Evolutionary conservation across 2,329 filamentous ascomycete genomes (phyloP).

Genomic region (Aspergillus cejpii): DNA sequence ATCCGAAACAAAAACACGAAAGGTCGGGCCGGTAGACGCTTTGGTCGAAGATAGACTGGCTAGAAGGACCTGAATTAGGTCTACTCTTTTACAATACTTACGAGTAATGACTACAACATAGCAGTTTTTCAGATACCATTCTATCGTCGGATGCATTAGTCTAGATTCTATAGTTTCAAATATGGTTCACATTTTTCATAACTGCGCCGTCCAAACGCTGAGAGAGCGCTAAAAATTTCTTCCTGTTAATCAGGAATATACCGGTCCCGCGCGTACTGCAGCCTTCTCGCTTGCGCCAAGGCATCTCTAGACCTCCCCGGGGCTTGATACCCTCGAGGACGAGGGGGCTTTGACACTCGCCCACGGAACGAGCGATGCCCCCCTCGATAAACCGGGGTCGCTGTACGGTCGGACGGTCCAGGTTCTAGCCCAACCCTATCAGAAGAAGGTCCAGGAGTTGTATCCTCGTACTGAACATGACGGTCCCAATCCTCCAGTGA

Average conservation of each 20-base stretch:
- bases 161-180: slow-evolving; percentile 3
- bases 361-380: slow-evolving; percentile 16
- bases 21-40: slow-evolving; percentile 32
- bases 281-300: slow-evolving; percentile 18
- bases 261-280: slow-evolving; percentile 28
- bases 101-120: slow-evolving; percentile 15
- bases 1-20: slow-evolving; percentile 38
- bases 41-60: slow-evolving; percentile 30
- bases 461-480: slow-evolving; percentile 61
- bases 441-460: neutral
- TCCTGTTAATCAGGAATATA: slow-evolving; percentile 30
- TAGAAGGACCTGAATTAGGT: slow-evolving; percentile 4
- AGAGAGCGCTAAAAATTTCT: neutral
- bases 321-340: slow-evolving; percentile 9
- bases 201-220: slow-evolving; percentile 1
- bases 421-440: slow-evolving; percentile 1
- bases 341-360: slow-evolving; percentile 23
- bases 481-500: slow-evolving; percentile 72
- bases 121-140: slow-evolving; percentile 16
- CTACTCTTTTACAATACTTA: slow-evolving; percentile 4
- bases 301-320: slow-evolving; percentile 13
- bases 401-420: slow-evolving; percentile 13
- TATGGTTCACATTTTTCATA: slow-evolving; percentile 6
- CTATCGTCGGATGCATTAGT: slow-evolving; percentile 6
- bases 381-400: slow-evolving; percentile 20